These are phyloP conservation scores for Lathyrus sativus DNA, from an alignment of 306 rosid species.

Conservation along the genomic window DNA sequence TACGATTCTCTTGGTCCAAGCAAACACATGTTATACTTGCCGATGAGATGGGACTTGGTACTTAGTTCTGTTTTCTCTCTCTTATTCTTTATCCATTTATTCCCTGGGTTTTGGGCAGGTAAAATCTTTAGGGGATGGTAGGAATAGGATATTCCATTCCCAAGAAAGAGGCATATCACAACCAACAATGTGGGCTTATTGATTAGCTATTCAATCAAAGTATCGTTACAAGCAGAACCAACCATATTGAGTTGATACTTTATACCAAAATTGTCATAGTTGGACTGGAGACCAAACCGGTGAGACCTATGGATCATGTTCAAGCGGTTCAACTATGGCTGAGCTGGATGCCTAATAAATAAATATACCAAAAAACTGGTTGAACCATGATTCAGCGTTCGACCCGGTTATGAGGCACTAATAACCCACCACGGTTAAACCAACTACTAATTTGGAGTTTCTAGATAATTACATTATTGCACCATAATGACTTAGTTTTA, in stretches of 20 bases:
- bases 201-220: constrained; percentile 17
- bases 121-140: constrained; percentile 3
- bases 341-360: background rate
- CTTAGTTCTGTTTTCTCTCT: constrained; percentile 43
- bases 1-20: constrained; percentile 98
- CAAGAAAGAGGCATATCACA: constrained; percentile 9
- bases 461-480: constrained; percentile 20
- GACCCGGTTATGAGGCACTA: background rate
- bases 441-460: constrained; percentile 25
- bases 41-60: constrained; percentile 99
- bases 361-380: background rate
- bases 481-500: constrained; percentile 36
- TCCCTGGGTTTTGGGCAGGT: constrained; percentile 19
- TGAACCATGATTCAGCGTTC: background rate
- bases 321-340: background rate
- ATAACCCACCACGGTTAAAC: background rate
- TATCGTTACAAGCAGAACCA: constrained; percentile 15
- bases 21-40: constrained; percentile 98
- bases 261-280: background rate
- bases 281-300: background rate
- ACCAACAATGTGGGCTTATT: constrained; percentile 3
- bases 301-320: background rate
- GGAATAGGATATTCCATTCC: background rate
- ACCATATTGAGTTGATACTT: constrained; percentile 17
- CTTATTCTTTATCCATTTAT: constrained; percentile 30